phyloP scores from a whole-genome alignment of 257 asterid genomes.

The Striga asiatica region DNA sequence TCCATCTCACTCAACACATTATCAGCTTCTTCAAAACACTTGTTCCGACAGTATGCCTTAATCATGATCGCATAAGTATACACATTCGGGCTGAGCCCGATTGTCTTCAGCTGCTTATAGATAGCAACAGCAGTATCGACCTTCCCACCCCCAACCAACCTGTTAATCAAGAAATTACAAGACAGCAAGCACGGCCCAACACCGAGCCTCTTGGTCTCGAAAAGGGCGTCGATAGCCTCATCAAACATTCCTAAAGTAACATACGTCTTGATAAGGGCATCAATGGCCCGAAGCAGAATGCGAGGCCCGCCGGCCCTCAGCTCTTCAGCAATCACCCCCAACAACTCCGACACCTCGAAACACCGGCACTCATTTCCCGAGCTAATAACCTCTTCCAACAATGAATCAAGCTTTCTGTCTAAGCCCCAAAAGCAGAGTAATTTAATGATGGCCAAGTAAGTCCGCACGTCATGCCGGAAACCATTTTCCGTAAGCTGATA shows the following conservation, averaged over 20 bases:
- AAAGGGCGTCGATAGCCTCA: conserved; percentile 46
- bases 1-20: conserved; percentile 49
- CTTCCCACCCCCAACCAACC: conserved; percentile 43
- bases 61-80: conserved; percentile 67
- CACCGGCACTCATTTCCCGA: conserved; percentile 24
- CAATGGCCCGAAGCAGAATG: conserved; percentile 40
- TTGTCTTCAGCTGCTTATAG: conserved; percentile 39
- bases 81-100: conserved; percentile 50
- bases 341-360: conserved; percentile 46
- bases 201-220: conserved; percentile 31
- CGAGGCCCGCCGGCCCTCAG: conserved; percentile 28
- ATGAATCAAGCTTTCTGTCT: conserved; percentile 35
- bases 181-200: conserved; percentile 41
- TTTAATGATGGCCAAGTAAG: conserved; percentile 52
- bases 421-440: conserved; percentile 51
- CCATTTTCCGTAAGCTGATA: conserved; percentile 33
- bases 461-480: conserved; percentile 36
- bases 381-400: conserved; percentile 40
- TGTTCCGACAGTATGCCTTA: conserved; percentile 51
- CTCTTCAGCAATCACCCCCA: conserved; percentile 51
- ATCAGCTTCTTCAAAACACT: conserved; percentile 41
- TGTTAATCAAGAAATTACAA: conserved; percentile 55
- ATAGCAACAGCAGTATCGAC: conserved; percentile 39
- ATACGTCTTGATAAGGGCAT: conserved; percentile 45
- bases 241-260: conserved; percentile 53